Evolutionary conservation across 1,139 yeast species (phyloP).

Genomic region (Nakaseomyces nivariensis): DNA sequence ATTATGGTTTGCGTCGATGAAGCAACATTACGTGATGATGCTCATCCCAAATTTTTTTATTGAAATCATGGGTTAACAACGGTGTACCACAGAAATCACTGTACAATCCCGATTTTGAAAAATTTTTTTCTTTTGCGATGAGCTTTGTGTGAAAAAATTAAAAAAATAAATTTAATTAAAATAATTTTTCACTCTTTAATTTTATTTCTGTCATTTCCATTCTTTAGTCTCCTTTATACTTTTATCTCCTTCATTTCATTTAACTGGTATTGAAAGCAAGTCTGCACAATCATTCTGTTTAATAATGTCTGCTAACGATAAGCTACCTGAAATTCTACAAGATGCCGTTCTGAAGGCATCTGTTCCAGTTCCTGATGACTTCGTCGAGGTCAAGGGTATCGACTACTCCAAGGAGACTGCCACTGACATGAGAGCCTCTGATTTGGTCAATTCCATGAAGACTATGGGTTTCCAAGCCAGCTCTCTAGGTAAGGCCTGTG

Average conservation of each 20-base stretch:
- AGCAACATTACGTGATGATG: too few relatives aligned
- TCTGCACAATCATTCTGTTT: neutral
- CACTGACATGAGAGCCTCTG: slow-evolving; percentile 64
- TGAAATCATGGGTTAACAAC: too few relatives aligned
- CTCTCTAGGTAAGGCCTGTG: slow-evolving; percentile 77
- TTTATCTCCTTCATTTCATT: too few relatives aligned
- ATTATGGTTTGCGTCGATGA: too few relatives aligned
- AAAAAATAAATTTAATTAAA: too few relatives aligned
- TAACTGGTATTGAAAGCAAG: neutral
- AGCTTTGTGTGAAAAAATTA: too few relatives aligned
- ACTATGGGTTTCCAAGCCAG: slow-evolving; percentile 98
- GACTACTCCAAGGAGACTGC: slow-evolving; percentile 73
- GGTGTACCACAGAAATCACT: neutral
- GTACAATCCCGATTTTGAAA: too few relatives aligned
- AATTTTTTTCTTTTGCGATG: too few relatives aligned
- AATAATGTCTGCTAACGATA: slow-evolving; percentile 22
- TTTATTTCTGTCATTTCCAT: too few relatives aligned
- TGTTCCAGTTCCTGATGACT: slow-evolving; percentile 73
- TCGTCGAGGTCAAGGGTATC: slow-evolving; percentile 71
- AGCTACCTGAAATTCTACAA: slow-evolving; percentile 55
- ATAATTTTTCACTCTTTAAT: too few relatives aligned
- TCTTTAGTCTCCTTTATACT: too few relatives aligned
- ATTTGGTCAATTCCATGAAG: slow-evolving; percentile 70
- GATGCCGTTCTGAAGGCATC: slow-evolving; percentile 88
- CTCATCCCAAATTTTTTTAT: too few relatives aligned